Evolutionary conservation across 2,329 filamentous ascomycete genomes (phyloP).

Genomic region (Malbranchea cinnamomea): DNA sequence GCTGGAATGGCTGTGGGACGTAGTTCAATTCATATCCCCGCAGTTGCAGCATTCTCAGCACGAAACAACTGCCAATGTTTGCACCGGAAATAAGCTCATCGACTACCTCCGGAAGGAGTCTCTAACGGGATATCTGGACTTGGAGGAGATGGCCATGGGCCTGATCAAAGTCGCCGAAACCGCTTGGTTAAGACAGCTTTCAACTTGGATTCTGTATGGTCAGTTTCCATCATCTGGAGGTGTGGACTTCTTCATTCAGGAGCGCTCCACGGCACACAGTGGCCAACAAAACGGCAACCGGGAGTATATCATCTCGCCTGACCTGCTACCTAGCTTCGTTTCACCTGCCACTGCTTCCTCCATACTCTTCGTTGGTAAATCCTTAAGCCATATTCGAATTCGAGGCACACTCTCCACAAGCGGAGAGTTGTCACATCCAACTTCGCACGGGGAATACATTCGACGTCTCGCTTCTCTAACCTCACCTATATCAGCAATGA

Average conservation of each 20-base stretch:
- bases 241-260: slow-evolving; percentile 73
- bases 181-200: slow-evolving; percentile 81
- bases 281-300: slow-evolving; percentile 29
- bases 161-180: slow-evolving; percentile 68
- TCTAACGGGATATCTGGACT: slow-evolving; percentile 76
- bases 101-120: slow-evolving; percentile 60
- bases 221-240: slow-evolving; percentile 61
- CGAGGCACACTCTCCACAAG: slow-evolving; percentile 23
- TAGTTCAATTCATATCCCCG: slow-evolving; percentile 53
- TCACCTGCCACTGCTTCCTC: slow-evolving; percentile 58
- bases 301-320: slow-evolving; percentile 43
- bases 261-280: slow-evolving; percentile 22
- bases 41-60: slow-evolving; percentile 17
- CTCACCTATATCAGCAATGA: slow-evolving; percentile 58
- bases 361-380: slow-evolving; percentile 81
- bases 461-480: slow-evolving; percentile 50
- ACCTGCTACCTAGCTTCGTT: slow-evolving; percentile 66
- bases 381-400: slow-evolving; percentile 65
- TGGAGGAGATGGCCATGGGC: slow-evolving; percentile 60
- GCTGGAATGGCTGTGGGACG: slow-evolving; percentile 72
- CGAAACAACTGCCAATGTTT: slow-evolving; percentile 19
- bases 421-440: slow-evolving; percentile 45
- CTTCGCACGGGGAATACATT: slow-evolving; percentile 26
- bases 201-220: slow-evolving; percentile 83
- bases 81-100: slow-evolving; percentile 60